Conservation (phyloP, 2,329 filamentous ascomycete species). For the Fusarium sp. region DNA sequence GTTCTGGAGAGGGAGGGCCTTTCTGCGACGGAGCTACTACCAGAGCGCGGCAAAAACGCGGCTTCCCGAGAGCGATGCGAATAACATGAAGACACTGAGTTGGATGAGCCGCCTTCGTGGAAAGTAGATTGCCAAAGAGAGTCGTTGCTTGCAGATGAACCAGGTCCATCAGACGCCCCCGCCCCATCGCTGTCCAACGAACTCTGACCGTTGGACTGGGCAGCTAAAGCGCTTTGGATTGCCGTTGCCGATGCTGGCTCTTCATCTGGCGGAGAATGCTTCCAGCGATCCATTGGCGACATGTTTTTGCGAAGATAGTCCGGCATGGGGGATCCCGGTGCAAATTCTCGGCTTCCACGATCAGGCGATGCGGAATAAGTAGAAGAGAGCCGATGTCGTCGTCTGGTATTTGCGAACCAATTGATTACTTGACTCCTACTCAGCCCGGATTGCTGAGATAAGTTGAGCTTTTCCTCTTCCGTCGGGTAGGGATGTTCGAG, state of each 20-base stretch:
- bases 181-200: slow-evolving; percentile 37
- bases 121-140: slow-evolving; percentile 44
- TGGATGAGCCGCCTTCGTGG: slow-evolving; percentile 44
- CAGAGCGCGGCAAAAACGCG: slow-evolving; percentile 38
- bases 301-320: slow-evolving; percentile 51
- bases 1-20: slow-evolving; percentile 28
- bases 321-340: slow-evolving; percentile 60
- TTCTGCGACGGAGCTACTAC: slow-evolving; percentile 41
- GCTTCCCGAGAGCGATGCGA: slow-evolving; percentile 39
- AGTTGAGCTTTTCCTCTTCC: slow-evolving; percentile 58
- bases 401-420: slow-evolving; percentile 65
- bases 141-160: slow-evolving; percentile 51
- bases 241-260: slow-evolving; percentile 57
- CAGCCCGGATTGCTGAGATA: slow-evolving; percentile 60
- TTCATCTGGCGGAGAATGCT: slow-evolving; percentile 59
- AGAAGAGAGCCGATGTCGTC: slow-evolving; percentile 58
- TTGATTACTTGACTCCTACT: slow-evolving; percentile 61
- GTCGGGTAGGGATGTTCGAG: slow-evolving; percentile 63
- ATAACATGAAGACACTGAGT: slow-evolving; percentile 49
- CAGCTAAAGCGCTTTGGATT: slow-evolving; percentile 54
- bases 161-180: slow-evolving; percentile 48
- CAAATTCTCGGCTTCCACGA: slow-evolving; percentile 48
- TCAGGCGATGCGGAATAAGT: slow-evolving; percentile 45
- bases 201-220: slow-evolving; percentile 30
- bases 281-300: slow-evolving; percentile 62